A percentile compares a stretch with the other conserved stretches of the same genome.
phyloP scores from a whole-genome alignment of 768 basidiomycete species.

The Lyophyllum atratum region DNA sequence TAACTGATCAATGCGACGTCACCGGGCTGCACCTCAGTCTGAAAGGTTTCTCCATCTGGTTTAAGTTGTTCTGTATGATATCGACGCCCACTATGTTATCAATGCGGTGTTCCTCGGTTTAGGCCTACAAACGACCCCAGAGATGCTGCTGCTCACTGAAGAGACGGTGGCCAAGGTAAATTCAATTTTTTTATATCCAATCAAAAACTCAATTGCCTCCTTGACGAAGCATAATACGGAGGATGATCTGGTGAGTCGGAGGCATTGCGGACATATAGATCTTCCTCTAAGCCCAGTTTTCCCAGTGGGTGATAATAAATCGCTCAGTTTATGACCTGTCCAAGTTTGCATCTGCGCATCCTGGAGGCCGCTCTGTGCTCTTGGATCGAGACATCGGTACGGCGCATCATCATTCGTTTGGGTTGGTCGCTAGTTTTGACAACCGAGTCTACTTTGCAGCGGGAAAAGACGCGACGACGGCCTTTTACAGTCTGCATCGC shows the following conservation, averaged over 20 bases:
- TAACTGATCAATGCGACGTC: no score
- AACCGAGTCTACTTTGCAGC: slow-evolving; percentile 56
- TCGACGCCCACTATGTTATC: background rate
- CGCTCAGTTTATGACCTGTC: slow-evolving; percentile 71
- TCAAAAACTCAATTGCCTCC: no score
- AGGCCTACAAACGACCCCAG: background rate
- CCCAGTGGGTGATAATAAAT: slow-evolving; percentile 13
- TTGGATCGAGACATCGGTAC: slow-evolving; percentile 74
- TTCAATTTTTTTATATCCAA: background rate
- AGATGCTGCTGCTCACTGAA: background rate
- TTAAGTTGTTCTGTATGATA: background rate
- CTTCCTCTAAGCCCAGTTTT: background rate
- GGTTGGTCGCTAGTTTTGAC: background rate
- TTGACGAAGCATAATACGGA: background rate
- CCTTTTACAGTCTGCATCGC: slow-evolving; percentile 88
- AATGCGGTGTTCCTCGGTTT: background rate
- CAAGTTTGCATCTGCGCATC: slow-evolving; percentile 80
- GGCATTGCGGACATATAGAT: background rate
- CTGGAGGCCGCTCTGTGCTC: slow-evolving; percentile 80
- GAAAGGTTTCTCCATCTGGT: background rate
- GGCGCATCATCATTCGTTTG: slow-evolving; percentile 19
- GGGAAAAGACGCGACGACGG: slow-evolving; percentile 85
- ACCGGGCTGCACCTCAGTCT: no score
- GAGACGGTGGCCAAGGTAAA: slow-evolving; percentile 13
- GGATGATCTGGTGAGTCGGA: slow-evolving; percentile 3